phyloP scores from a whole-genome alignment of 2,329 filamentous ascomycete species.

The Aaosphaeria arxii region DNA sequence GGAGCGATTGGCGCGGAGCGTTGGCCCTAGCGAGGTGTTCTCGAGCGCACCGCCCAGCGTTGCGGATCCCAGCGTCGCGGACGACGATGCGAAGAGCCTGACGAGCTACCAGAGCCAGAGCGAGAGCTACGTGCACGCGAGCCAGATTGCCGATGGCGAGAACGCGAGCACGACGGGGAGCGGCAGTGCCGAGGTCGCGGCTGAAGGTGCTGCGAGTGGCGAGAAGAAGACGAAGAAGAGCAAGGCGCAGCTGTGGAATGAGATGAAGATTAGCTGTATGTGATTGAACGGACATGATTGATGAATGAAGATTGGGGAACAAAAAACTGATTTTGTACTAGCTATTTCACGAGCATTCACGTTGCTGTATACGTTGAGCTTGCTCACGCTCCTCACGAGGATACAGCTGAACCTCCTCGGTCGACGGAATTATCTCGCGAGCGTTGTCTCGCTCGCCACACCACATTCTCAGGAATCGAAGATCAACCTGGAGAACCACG shows the following conservation, averaged over 20 bases:
- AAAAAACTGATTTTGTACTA: conserved; percentile 36
- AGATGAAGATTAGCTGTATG: conserved; percentile 92
- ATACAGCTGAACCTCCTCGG: conserved; percentile 97
- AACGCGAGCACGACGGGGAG: conserved; percentile 45
- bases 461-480: conserved; percentile 63
- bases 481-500: conserved; percentile 89
- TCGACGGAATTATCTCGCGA: conserved; percentile 91
- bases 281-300: conserved; percentile 14
- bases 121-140: conserved; percentile 68
- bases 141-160: conserved; percentile 60
- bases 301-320: conserved; percentile 1
- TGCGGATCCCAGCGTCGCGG: conserved; percentile 58
- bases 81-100: conserved; percentile 79
- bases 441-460: conserved; percentile 85
- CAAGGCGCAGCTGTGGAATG: conserved; percentile 95
- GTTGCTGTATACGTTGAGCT: conserved; percentile 82
- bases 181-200: conserved; percentile 30
- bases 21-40: conserved; percentile 54
- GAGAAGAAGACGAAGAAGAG: conserved; percentile 61
- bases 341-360: conserved; percentile 90
- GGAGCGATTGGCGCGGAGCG: conserved; percentile 62
- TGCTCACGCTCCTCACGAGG: conserved; percentile 87
- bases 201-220: conserved; percentile 45
- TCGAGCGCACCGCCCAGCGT: conserved; percentile 51
- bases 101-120: conserved; percentile 66